These are phyloP conservation scores for Pleurotus tuoliensis DNA, from an alignment of 768 basidiomycete species.

Conservation along the genomic window DNA sequence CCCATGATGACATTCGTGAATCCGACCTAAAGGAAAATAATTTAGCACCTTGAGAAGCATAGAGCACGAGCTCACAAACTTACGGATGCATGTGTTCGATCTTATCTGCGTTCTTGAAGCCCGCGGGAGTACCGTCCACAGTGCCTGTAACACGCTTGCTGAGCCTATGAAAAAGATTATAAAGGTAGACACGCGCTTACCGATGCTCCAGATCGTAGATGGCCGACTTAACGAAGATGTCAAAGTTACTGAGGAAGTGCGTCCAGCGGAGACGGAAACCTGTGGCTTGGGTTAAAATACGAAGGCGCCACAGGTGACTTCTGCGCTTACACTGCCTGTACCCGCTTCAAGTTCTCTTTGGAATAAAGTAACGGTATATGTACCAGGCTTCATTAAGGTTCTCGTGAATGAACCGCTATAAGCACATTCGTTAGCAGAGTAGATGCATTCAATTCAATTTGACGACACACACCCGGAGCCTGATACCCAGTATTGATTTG, in stretches of 20 bases:
- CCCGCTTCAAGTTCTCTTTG: conserved; percentile 43
- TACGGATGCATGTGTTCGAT: conserved; percentile 48
- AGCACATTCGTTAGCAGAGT: neutral
- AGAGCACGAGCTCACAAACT: conserved; percentile 11
- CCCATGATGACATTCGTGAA: conserved; percentile 42
- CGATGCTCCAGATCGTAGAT: conserved; percentile 40
- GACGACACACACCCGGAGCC: conserved; percentile 28
- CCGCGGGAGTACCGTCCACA: conserved; percentile 42
- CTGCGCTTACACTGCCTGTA: conserved; percentile 29
- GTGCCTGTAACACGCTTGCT: conserved; percentile 23
- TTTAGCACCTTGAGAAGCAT: neutral
- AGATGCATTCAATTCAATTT: neutral
- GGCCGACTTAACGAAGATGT: conserved; percentile 28
- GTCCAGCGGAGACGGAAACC: conserved; percentile 33
- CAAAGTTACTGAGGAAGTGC: conserved; percentile 30
- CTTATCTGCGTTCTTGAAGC: conserved; percentile 47
- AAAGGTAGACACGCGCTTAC: conserved; percentile 13
- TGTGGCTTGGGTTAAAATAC: neutral
- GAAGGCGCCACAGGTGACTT: neutral
- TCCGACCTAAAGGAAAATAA: conserved; percentile 29
- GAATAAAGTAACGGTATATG: conserved; percentile 41
- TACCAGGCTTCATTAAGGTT: conserved; percentile 45
- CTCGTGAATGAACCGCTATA: conserved; percentile 37
- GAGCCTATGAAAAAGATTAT: neutral
- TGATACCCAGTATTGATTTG: conserved; percentile 43